Conservation (phyloP, 495 filamentous ascomycete species). For the Daldinia childiae region DNA sequence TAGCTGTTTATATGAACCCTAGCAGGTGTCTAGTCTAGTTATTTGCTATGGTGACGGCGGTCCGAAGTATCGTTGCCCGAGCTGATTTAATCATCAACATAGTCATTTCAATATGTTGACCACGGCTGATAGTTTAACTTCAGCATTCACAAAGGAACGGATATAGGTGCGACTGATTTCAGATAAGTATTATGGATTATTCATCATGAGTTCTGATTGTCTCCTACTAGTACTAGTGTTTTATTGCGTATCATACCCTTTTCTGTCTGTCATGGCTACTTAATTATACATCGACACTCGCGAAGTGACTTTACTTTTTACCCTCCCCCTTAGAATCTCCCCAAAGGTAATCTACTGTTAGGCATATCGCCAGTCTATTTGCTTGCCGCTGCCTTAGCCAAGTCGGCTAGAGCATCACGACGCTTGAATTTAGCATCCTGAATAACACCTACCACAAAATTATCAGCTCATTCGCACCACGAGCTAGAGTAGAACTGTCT, state of each 20-base stretch:
- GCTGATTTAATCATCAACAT: too few relatives aligned
- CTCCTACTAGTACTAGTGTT: not conserved
- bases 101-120: too few relatives aligned
- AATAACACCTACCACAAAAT: slow-evolving; percentile 62
- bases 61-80: too few relatives aligned
- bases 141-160: too few relatives aligned
- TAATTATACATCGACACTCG: not conserved
- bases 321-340: not conserved
- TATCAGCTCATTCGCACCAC: slow-evolving; percentile 22
- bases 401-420: slow-evolving; percentile 69
- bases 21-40: too few relatives aligned
- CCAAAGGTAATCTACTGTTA: not conserved
- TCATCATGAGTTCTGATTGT: not conserved
- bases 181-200: not conserved
- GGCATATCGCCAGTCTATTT: slow-evolving; percentile 45
- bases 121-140: too few relatives aligned
- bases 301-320: not conserved
- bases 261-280: not conserved
- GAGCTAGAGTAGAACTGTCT: not conserved
- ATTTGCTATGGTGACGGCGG: too few relatives aligned
- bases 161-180: not conserved
- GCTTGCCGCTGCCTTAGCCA: slow-evolving; percentile 64
- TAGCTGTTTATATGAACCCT: too few relatives aligned
- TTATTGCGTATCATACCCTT: not conserved
- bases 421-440: slow-evolving; percentile 79